Evolutionary conservation across 805 yeast genomes (phyloP).

Genomic region (Candida peoriensis): DNA sequence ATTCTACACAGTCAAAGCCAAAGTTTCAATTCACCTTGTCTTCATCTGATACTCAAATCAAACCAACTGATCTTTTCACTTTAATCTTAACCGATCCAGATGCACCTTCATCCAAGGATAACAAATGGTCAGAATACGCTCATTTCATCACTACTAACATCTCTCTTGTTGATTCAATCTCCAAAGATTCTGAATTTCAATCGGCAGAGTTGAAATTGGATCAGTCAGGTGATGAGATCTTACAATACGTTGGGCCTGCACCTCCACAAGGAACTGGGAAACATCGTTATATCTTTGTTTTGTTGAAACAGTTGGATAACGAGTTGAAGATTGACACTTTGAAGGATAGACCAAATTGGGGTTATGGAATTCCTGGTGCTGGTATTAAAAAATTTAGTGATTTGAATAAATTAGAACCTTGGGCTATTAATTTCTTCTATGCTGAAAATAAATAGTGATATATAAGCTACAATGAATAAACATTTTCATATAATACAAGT

Average conservation of each 20-base stretch:
- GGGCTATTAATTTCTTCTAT: conserved; percentile 77
- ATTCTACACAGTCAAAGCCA: conserved; percentile 67
- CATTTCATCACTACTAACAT: conserved; percentile 67
- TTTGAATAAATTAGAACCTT: conserved; percentile 55
- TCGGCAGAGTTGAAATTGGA: conserved; percentile 33
- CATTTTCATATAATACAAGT: neutral
- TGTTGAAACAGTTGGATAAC: conserved; percentile 58
- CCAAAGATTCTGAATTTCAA: conserved; percentile 25
- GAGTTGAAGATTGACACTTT: conserved; percentile 32
- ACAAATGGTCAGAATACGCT: conserved; percentile 83
- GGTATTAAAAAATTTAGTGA: conserved; percentile 76
- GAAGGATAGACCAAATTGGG: conserved; percentile 71
- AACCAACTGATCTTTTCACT: conserved; percentile 52
- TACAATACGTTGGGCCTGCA: conserved; percentile 74
- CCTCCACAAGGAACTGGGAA: conserved; percentile 87
- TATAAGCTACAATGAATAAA: conserved; percentile 1
- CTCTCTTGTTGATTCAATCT: conserved; percentile 34
- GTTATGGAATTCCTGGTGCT: conserved; percentile 72
- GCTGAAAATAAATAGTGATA: conserved; percentile 58
- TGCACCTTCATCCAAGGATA: conserved; percentile 80
- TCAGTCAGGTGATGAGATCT: conserved; percentile 35
- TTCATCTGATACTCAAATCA: conserved; percentile 14
- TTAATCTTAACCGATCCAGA: conserved; percentile 88
- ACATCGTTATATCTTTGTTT: conserved; percentile 78
- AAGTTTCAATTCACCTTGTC: conserved; percentile 57